These are phyloP conservation scores for Yamadazyma tumulicola DNA, from an alignment of 805 yeast species.

Conservation along the genomic window DNA sequence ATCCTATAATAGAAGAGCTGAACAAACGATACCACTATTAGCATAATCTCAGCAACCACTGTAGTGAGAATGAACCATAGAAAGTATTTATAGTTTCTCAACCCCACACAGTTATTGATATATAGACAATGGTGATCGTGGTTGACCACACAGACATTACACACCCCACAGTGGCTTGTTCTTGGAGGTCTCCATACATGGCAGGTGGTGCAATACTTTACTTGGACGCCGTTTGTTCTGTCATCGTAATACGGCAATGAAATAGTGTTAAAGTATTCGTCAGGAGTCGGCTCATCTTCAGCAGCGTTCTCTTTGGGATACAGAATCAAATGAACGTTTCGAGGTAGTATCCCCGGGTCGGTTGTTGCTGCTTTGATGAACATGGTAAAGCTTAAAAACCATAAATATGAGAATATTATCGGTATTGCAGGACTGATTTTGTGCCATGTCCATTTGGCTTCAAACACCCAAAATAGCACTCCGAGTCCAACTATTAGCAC, in stretches of 20 bases:
- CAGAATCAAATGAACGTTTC: conserved; percentile 68
- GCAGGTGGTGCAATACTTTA: conserved; percentile 55
- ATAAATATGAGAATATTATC: conserved; percentile 54
- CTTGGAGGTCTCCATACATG: conserved; percentile 72
- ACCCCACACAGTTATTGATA: conserved; percentile 47
- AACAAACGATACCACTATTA: conserved; percentile 17
- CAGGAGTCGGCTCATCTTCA: conserved; percentile 40
- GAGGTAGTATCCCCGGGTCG: conserved; percentile 72
- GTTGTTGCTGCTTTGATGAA: conserved; percentile 52
- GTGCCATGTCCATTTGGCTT: conserved; percentile 54
- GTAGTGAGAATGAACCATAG: conserved; percentile 29
- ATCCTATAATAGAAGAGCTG: conserved; percentile 21
- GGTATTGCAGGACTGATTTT: conserved; percentile 53
- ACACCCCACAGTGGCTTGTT: conserved; percentile 61
- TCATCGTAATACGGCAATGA: conserved; percentile 43
- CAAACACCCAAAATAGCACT: conserved; percentile 48
- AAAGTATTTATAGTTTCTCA: conserved; percentile 34
- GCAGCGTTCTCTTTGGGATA: conserved; percentile 23
- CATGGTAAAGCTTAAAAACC: conserved; percentile 47
- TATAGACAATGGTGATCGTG: conserved; percentile 76
- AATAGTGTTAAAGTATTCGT: conserved; percentile 52
- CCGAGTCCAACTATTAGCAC: conserved; percentile 39
- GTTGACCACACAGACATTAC: conserved; percentile 59
- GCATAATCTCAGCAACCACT: conserved; percentile 18
- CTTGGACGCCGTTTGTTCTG: conserved; percentile 31